Conservation (phyloP, 2,329 filamentous ascomycete genomes). For the Ophiostoma angusticollis region DNA sequence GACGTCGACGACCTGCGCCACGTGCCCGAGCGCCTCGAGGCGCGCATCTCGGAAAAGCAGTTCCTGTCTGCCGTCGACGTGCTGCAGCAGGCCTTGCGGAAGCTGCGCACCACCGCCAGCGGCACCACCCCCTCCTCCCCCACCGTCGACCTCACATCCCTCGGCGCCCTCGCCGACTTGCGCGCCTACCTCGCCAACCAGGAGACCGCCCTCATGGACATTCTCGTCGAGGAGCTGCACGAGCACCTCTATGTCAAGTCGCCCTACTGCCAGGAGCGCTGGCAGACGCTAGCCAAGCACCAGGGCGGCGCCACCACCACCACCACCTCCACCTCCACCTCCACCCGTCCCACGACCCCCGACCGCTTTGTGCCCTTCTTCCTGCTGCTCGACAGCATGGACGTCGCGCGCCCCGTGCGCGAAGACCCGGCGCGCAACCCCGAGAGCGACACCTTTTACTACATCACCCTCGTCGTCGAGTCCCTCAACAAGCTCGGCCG, state of each 20-base stretch:
- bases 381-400: slow-evolving; percentile 45
- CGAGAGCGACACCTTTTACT: slow-evolving; percentile 89
- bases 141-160: too few relatives aligned
- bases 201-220: slow-evolving; percentile 82
- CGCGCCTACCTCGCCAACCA: slow-evolving; percentile 85
- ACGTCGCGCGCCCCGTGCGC: slow-evolving; percentile 48
- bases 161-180: slow-evolving; percentile 77
- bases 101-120: too few relatives aligned
- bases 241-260: slow-evolving; percentile 97
- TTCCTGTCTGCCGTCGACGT: slow-evolving; percentile 90
- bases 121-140: too few relatives aligned
- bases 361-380: slow-evolving; percentile 42
- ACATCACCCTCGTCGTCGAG: slow-evolving; percentile 78
- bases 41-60: slow-evolving; percentile 88
- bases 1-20: slow-evolving; percentile 79
- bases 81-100: slow-evolving; percentile 71
- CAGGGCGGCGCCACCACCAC: slow-evolving; percentile 30
- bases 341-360: too few relatives aligned
- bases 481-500: slow-evolving; percentile 79
- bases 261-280: slow-evolving; percentile 90
- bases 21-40: slow-evolving; percentile 85
- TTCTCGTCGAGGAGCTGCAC: slow-evolving; percentile 91
- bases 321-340: neutral
- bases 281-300: slow-evolving; percentile 68
- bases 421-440: slow-evolving; percentile 91